Evolutionary conservation across 768 basidiomycete species (phyloP).

Genomic region (Fibroporia radiculosa): DNA sequence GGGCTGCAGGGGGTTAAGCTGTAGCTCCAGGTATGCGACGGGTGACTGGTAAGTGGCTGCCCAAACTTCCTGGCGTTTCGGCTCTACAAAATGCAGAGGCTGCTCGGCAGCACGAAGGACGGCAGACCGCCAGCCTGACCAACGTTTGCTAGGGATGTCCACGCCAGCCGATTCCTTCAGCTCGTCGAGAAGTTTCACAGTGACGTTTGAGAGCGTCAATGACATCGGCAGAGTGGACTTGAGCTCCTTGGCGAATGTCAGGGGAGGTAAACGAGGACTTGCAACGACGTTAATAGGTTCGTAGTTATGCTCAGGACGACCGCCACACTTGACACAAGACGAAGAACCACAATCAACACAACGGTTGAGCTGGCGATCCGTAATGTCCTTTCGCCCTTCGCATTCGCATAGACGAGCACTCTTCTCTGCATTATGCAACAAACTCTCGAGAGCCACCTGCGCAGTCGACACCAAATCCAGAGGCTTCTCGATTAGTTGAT

Average conservation of each 20-base stretch:
- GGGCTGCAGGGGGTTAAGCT: slow-evolving; percentile 65
- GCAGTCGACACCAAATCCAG: slow-evolving; percentile 60
- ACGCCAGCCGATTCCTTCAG: slow-evolving; percentile 34
- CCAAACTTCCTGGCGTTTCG: slow-evolving; percentile 88
- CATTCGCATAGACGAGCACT: slow-evolving; percentile 84
- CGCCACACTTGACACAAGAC: slow-evolving; percentile 81
- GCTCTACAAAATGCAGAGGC: slow-evolving; percentile 75
- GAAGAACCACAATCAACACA: slow-evolving; percentile 75
- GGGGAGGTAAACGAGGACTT: slow-evolving; percentile 60
- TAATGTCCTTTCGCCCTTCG: slow-evolving; percentile 79
- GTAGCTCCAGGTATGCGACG: slow-evolving; percentile 63
- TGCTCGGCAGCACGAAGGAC: slow-evolving; percentile 49
- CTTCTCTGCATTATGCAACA: slow-evolving; percentile 57
- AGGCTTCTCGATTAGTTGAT: slow-evolving; percentile 51
- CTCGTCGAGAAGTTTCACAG: slow-evolving; percentile 41
- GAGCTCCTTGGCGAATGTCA: slow-evolving; percentile 65
- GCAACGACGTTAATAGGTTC: slow-evolving; percentile 41
- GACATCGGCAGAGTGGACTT: slow-evolving; percentile 87
- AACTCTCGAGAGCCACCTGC: slow-evolving; percentile 36
- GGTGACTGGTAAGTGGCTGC: slow-evolving; percentile 70
- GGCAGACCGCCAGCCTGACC: slow-evolving; percentile 64
- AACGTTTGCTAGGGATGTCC: slow-evolving; percentile 45
- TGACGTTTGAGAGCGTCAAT: slow-evolving; percentile 48
- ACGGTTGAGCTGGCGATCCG: slow-evolving; percentile 52
- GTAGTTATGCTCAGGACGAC: slow-evolving; percentile 84